Evolutionary conservation across 2,329 filamentous ascomycete genomes (phyloP).

Genomic region (Pseudogymnoascus sp.): DNA sequence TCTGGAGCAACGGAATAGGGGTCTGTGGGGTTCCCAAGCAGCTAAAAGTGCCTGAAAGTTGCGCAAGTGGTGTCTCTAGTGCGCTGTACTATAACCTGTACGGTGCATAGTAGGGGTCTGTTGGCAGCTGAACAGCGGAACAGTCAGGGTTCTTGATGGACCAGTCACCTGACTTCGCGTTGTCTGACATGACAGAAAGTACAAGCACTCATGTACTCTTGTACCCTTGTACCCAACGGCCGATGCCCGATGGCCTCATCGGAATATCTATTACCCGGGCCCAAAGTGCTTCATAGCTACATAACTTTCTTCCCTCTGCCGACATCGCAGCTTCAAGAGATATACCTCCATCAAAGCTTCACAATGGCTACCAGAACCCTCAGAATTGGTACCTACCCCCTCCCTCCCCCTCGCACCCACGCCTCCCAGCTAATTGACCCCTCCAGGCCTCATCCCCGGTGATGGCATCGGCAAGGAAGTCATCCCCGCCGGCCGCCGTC

Average conservation of each 20-base stretch:
- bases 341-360: conserved; percentile 8
- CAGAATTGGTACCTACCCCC: conserved; percentile 50
- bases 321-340: not conserved
- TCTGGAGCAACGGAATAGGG: not conserved
- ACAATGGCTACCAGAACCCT: conserved; percentile 57
- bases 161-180: not conserved
- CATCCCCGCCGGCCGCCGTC: conserved; percentile 83
- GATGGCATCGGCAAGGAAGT: conserved; percentile 98
- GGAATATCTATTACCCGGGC: not conserved
- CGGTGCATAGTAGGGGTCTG: not conserved
- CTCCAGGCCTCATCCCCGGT: conserved; percentile 82
- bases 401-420: not conserved
- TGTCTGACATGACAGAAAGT: not conserved
- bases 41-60: not conserved
- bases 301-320: not conserved
- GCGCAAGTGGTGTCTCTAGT: not conserved
- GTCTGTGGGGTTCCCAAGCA: not conserved
- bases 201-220: not conserved
- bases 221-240: not conserved
- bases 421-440: not conserved
- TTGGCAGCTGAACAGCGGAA: not conserved
- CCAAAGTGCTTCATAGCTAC: not conserved
- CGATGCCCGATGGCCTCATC: not conserved
- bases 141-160: not conserved
- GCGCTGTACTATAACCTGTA: not conserved